Conservation (phyloP, 495 filamentous ascomycete species). For the Hyaloscypha finlandica region DNA sequence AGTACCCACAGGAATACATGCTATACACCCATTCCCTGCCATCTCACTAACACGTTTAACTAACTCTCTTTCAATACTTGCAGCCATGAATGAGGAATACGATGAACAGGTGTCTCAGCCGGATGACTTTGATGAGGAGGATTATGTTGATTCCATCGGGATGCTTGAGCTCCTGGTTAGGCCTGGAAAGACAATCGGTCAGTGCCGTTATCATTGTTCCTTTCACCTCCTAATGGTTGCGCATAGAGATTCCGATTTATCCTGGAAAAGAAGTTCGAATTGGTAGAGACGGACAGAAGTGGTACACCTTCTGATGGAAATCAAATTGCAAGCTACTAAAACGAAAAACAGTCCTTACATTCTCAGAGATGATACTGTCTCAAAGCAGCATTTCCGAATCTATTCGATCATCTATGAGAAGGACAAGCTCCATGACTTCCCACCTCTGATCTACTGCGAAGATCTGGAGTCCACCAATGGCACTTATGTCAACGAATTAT, state of each 20-base stretch:
- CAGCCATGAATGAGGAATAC: slow-evolving; percentile 17
- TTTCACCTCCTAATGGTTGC: neutral
- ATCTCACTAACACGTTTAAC: slow-evolving; percentile 20
- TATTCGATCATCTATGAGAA: slow-evolving; percentile 57
- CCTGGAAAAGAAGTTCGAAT: slow-evolving; percentile 37
- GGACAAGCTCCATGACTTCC: slow-evolving; percentile 32
- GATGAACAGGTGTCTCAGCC: neutral
- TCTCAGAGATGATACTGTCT: slow-evolving; percentile 41
- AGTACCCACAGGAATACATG: slow-evolving; percentile 19
- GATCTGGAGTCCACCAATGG: slow-evolving; percentile 60
- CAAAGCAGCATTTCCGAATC: slow-evolving; percentile 61
- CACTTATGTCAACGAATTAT: slow-evolving; percentile 50
- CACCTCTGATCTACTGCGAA: slow-evolving; percentile 60
- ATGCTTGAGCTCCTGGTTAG: slow-evolving; percentile 1
- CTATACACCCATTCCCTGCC: slow-evolving; percentile 2
- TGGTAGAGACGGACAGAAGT: slow-evolving; percentile 38
- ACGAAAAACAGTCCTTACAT: neutral
- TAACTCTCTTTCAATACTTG: neutral
- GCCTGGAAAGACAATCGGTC: neutral
- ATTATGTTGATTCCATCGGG: slow-evolving; percentile 15
- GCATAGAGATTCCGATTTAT: slow-evolving; percentile 27
- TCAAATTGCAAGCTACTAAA: neutral
- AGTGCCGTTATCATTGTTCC: neutral
- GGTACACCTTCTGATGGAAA: slow-evolving; percentile 27
- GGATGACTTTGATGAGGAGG: neutral